A percentile compares a stretch with the other conserved stretches of the same genome.
phyloP scores from a whole-genome alignment of 768 basidiomycete genomes.

The Pisolithus albus region DNA sequence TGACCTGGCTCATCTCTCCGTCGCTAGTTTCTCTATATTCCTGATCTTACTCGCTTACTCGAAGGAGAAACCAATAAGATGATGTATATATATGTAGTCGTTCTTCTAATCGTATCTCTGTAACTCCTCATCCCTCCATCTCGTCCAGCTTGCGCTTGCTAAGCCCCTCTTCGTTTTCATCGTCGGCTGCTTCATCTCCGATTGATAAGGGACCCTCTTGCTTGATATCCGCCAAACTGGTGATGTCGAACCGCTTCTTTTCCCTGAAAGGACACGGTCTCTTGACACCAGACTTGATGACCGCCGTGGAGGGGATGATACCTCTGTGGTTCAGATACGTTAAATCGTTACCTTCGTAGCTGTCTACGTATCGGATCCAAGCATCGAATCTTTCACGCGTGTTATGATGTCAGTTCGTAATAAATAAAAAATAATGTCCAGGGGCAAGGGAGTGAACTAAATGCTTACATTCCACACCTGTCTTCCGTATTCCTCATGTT shows the following conservation, averaged over 20 bases:
- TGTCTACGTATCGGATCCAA: constrained; percentile 74
- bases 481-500: constrained; percentile 84
- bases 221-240: constrained; percentile 31
- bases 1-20: constrained; percentile 26
- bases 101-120: background rate
- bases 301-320: constrained; percentile 61
- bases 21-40: background rate
- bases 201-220: constrained; percentile 21
- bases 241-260: constrained; percentile 60
- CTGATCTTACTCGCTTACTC: no score
- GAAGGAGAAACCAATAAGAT: no score
- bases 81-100: background rate
- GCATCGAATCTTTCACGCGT: constrained; percentile 58
- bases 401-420: background rate
- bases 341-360: constrained; percentile 72
- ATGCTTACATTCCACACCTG: constrained; percentile 62
- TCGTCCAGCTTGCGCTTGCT: constrained; percentile 43
- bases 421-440: no score
- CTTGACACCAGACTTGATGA: constrained; percentile 53
- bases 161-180: constrained; percentile 29
- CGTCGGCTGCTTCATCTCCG: constrained; percentile 39
- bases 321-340: constrained; percentile 74
- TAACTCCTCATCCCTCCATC: constrained; percentile 39
- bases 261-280: constrained; percentile 62
- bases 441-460: background rate